Percentiles rank a stretch among this genome's conserved stretches.
These are phyloP conservation scores for Mangifera indica DNA, from an alignment of 345 rosid species.

Conservation along the genomic window DNA sequence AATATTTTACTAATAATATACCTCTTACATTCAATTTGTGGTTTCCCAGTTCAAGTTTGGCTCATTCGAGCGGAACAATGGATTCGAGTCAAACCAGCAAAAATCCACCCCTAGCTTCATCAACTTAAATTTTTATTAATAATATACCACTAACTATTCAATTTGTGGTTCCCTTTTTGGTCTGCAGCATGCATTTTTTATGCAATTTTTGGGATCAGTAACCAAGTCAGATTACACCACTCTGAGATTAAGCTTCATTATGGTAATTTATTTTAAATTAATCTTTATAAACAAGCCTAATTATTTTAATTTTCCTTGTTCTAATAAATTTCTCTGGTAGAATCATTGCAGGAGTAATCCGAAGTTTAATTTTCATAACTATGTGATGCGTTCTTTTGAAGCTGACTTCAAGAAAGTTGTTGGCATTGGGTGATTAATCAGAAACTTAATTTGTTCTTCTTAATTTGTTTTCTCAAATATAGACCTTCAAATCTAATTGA, in stretches of 20 bases:
- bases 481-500: neutral
- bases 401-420: conserved; percentile 89
- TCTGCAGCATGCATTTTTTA: conserved; percentile 67
- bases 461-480: too few species aligned
- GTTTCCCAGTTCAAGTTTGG: too few species aligned
- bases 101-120: too few species aligned
- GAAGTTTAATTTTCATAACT: conserved; percentile 73
- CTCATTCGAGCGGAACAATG: too few species aligned
- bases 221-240: conserved; percentile 72
- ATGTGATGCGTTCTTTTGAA: conserved; percentile 78
- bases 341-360: conserved; percentile 69
- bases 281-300: too few species aligned
- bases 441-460: neutral
- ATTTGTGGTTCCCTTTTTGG: conserved; percentile 6
- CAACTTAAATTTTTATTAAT: too few species aligned
- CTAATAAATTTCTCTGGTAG: conserved; percentile 28
- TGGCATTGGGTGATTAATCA: conserved; percentile 59
- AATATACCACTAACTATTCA: neutral
- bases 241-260: conserved; percentile 71
- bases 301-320: neutral
- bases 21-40: too few species aligned
- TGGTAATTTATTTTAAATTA: conserved; percentile 33
- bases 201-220: conserved; percentile 75
- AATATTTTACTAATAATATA: too few species aligned
- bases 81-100: too few species aligned